A percentile compares a stretch with the other conserved stretches of the same genome.
phyloP scores from a whole-genome alignment of 108 stramenopile genomes.

The Aurantiochytrium sp. region DNA sequence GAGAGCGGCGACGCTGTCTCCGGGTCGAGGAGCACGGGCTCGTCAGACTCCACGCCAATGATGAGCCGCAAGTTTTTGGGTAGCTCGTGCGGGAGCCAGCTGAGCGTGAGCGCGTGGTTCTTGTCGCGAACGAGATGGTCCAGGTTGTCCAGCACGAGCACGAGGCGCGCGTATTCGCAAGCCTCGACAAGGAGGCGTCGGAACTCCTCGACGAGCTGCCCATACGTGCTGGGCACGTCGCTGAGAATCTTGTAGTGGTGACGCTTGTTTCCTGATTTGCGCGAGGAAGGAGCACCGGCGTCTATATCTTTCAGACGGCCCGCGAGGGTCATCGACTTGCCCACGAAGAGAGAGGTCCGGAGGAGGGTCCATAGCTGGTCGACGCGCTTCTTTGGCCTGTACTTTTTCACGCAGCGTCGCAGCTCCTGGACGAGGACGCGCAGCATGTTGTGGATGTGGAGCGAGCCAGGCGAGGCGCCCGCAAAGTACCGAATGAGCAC shows the following conservation, averaged over 20 bases:
- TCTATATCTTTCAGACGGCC: neutral
- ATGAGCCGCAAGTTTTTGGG: neutral
- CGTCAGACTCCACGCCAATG: conserved; percentile 14
- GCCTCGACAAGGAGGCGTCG: neutral
- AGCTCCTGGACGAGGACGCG: neutral
- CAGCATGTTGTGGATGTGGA: conserved; percentile 6
- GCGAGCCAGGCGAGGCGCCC: neutral
- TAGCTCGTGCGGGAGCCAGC: neutral
- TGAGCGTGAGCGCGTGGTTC: conserved; percentile 8
- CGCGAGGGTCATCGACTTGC: neutral
- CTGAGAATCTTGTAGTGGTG: conserved; percentile 1
- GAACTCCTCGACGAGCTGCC: neutral
- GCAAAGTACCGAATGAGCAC: conserved; percentile 2
- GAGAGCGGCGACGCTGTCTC: neutral
- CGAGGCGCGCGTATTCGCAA: neutral
- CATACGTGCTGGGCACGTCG: neutral
- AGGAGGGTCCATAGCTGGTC: conserved; percentile 18
- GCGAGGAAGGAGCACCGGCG: neutral
- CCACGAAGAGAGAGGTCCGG: neutral
- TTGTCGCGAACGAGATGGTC: conserved; percentile 21
- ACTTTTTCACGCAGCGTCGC: neutral
- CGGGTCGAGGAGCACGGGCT: neutral
- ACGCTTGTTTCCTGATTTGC: neutral
- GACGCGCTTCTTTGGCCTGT: conserved; percentile 16
- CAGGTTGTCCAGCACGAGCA: conserved; percentile 13